These are phyloP conservation scores for Penicillium nordicum DNA, from an alignment of 2,329 filamentous ascomycete genomes.

Conservation along the genomic window DNA sequence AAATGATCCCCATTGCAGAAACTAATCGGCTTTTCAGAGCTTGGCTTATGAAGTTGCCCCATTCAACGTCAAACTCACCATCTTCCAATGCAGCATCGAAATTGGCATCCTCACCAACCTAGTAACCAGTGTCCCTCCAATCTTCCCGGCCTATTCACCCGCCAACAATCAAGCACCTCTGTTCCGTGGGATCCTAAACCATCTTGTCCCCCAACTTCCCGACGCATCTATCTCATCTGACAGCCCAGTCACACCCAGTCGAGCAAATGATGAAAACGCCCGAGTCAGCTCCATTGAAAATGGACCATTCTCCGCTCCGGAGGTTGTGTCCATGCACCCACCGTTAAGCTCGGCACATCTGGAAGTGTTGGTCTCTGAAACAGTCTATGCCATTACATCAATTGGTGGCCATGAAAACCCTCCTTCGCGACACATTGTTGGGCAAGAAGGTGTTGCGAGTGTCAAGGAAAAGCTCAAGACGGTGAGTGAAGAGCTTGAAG, in stretches of 20 bases:
- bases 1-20: not conserved
- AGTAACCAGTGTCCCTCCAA: constrained; percentile 76
- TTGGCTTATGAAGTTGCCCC: constrained; percentile 94
- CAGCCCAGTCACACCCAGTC: not conserved
- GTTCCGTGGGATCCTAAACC: constrained; percentile 76
- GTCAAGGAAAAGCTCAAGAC: constrained; percentile 97
- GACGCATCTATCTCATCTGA: constrained; percentile 35
- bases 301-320: constrained; percentile 38
- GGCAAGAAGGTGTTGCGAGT: constrained; percentile 77
- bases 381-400: constrained; percentile 82
- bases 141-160: constrained; percentile 64
- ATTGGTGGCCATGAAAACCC: constrained; percentile 97
- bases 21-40: constrained; percentile 44
- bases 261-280: constrained; percentile 18
- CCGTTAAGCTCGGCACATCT: constrained; percentile 65
- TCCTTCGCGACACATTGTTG: constrained; percentile 88
- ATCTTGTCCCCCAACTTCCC: constrained; percentile 72
- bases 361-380: constrained; percentile 76
- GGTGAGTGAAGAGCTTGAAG: constrained; percentile 91
- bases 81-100: constrained; percentile 93
- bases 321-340: constrained; percentile 68
- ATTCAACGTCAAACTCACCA: constrained; percentile 94
- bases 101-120: constrained; percentile 82
- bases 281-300: constrained; percentile 28
- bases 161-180: constrained; percentile 72